Evolutionary conservation across 805 yeast species (phyloP), one percentile per base, ranked within the genome.

Genomic region (Saturnispora bothae): DNA sequence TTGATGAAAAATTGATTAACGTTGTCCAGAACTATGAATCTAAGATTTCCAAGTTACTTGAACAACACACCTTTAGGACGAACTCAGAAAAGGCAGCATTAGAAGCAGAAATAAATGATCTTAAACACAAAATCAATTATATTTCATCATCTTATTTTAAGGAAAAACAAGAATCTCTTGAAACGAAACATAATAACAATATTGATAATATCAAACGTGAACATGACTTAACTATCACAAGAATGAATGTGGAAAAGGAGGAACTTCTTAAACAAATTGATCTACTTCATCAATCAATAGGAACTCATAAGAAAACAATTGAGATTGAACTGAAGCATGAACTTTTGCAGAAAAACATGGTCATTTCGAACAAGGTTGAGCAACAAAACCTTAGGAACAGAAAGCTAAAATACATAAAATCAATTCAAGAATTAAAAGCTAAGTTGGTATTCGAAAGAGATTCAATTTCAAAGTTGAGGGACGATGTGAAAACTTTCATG

Each of bases 11-110:
- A n/a, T 39, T 52, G 5, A 48, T 49, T 10, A 15, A 28, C 9
- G 27, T 54, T 21, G 47, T 50, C 23, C 32, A 34, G 3, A 33
- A 40, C 7, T 49, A 44, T 32, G 48, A 49, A 15, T 13, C 28
- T 1, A 44, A 47, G 47, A 60, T 73, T 1, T 71, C 70, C 29
- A 39, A 48, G 1, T 43, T 67, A 5, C 58, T 68, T 25, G 48
- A 57, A 5, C 50, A 50, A 13, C 65, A 63, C 37, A 58, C 60
- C 4, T 48, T 48, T 15, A 49, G 56, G 28, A 51, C 55, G 21
- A 56, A 64, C 31, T 40, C 46, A 7, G 49, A 56, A 32, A 64
- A 63, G 39, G 48, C 45, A 13, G 13, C 25, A 3, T 31, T 44
- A 22, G 29, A 23, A 5, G 42, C 18, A 33, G 61, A 26, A 21